Base-by-base conservation (phyloP, 2,329 filamentous ascomycete genomes). In the Trichoderma sp. region DNA sequence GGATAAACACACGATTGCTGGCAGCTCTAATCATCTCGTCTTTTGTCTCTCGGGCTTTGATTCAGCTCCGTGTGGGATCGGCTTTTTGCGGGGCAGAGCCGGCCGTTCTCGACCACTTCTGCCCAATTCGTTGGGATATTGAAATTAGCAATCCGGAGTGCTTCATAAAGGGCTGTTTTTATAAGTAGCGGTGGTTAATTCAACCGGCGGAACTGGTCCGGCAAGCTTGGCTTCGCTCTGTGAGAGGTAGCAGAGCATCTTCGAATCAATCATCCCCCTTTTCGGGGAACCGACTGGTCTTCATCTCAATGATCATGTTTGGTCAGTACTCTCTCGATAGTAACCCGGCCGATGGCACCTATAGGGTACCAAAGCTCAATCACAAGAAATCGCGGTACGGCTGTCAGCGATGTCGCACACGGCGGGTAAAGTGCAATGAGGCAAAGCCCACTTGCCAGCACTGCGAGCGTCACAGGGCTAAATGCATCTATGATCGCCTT, bases 371-470 rank as follows among this genome's bases (percentile, higher is more conserved):
- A 32, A 72, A 69, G 57, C 56, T 68, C 48, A 72, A 68, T 39
- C 71, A 72, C 60, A 72, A 65, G 37, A 72, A 72, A 53, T 72
- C 71, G 29, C 48, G 71, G 8, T 72, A 60, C 37, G 71, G 71
- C 35, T 72, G 71, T 56, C 69, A 71, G 57, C 67, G 71, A 35
- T 72, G 71, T 63, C 70, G 71, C 19, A 53, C 61, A n/a, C 58
- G 71, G 17, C 60, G 71, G 37, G 52, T 58, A 19, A 59, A 72
- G 69, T 72, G 71, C 50, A 69, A 72, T 48, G 71, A 72, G 45
- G 68, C 66, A 37, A 71, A 71, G 45, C 71, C 71, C 13, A 64
- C 64, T 2, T 72, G 71, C 50, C 67, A 68, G 22, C 70, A 70
- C 35, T 72, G 71, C 60, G 52, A 69, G 57, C 61, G 70, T 0